A percentile compares a stretch with the other conserved stretches of the same genome.
Conservation (phyloP, 2,329 filamentous ascomycete genomes). For the Ploettnerulaceae sp. region DNA sequence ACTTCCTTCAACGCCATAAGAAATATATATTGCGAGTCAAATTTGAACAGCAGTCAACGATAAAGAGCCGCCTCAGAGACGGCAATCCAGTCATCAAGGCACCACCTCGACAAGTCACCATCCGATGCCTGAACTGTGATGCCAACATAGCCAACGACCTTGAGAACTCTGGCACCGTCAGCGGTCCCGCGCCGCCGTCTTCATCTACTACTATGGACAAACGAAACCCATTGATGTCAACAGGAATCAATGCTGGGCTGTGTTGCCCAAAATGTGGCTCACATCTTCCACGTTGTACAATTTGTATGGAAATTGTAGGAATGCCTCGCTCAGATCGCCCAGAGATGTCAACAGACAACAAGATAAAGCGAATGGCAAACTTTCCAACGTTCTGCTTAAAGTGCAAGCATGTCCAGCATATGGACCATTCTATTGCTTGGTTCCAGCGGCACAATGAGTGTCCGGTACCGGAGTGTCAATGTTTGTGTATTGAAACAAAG, state of each 20-base stretch:
- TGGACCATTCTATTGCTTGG: constrained; percentile 64
- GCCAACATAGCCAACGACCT: constrained; percentile 46
- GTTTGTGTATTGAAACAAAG: constrained; percentile 43
- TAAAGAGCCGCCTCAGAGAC: constrained; percentile 57
- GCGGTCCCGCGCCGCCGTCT: constrained; percentile 16
- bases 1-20: constrained; percentile 67
- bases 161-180: constrained; percentile 20
- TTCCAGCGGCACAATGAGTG: constrained; percentile 61
- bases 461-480: constrained; percentile 64
- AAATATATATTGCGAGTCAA: constrained; percentile 70
- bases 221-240: constrained; percentile 53
- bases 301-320: constrained; percentile 63
- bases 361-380: constrained; percentile 44
- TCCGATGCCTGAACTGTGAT: constrained; percentile 75
- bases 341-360: constrained; percentile 45
- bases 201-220: constrained; percentile 24
- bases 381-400: constrained; percentile 66
- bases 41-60: constrained; percentile 73
- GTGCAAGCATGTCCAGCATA: constrained; percentile 63
- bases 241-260: constrained; percentile 55
- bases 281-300: constrained; percentile 61
- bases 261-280: constrained; percentile 63
- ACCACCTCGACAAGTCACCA: constrained; percentile 63
- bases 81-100: constrained; percentile 60
- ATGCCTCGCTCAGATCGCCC: constrained; percentile 56